Conservation (phyloP, 2,329 filamentous ascomycete genomes). For the Monilinia polystroma region DNA sequence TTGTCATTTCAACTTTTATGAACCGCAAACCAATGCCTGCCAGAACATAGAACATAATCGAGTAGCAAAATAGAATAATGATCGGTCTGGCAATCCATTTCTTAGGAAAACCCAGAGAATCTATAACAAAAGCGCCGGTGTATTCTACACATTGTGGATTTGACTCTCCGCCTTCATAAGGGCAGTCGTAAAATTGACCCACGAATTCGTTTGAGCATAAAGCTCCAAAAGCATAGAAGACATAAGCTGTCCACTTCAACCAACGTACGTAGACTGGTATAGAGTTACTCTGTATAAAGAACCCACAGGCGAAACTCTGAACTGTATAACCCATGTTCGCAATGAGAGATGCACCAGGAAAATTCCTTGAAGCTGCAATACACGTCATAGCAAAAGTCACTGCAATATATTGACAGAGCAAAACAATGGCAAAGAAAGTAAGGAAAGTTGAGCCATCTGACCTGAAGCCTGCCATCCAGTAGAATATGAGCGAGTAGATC, state of each 20-base stretch:
- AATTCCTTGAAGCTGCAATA: constrained; percentile 63
- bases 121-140: constrained; percentile 67
- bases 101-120: constrained; percentile 64
- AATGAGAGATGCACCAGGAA: constrained; percentile 68
- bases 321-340: constrained; percentile 72
- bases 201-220: constrained; percentile 72
- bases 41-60: constrained; percentile 59
- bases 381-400: constrained; percentile 70
- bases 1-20: constrained; percentile 65
- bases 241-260: constrained; percentile 67
- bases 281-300: constrained; percentile 70
- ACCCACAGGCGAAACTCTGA: constrained; percentile 73
- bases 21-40: constrained; percentile 63
- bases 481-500: constrained; percentile 68
- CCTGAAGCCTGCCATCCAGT: constrained; percentile 76
- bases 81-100: constrained; percentile 69
- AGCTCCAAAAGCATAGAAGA: constrained; percentile 70
- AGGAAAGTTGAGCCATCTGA: constrained; percentile 64
- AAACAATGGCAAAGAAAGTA: constrained; percentile 65
- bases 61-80: constrained; percentile 60
- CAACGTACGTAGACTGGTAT: constrained; percentile 77
- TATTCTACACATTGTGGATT: constrained; percentile 68
- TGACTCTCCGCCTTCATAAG: constrained; percentile 56
- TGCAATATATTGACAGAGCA: constrained; percentile 71
- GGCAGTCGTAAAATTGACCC: constrained; percentile 71